Conservation (phyloP, 202 grass and related monocot genomes). For the Elaeis oleifera region DNA sequence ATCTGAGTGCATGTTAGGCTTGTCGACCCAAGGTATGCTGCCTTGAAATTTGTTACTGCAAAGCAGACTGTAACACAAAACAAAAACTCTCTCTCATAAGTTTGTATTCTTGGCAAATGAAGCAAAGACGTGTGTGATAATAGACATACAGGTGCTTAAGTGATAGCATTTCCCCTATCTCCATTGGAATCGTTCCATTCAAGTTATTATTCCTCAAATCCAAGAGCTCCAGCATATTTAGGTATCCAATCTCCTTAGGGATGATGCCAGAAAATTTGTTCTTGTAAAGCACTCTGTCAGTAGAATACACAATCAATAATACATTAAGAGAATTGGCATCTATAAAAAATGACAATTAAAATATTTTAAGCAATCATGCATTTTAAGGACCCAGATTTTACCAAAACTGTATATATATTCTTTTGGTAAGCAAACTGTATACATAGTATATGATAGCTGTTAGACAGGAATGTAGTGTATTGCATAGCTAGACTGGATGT, state of each 20-base stretch:
- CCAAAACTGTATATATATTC: no score
- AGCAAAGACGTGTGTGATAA: constrained; percentile 19
- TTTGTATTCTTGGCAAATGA: constrained; percentile 15
- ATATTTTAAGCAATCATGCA: no score
- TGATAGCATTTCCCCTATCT: constrained; percentile 74
- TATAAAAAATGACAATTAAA: no score
- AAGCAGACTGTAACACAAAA: constrained; percentile 65
- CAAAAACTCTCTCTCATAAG: constrained; percentile 1
- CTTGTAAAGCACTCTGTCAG: constrained; percentile 60
- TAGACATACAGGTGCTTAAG: constrained; percentile 77
- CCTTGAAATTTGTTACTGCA: constrained; percentile 61
- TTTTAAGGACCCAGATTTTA: no score
- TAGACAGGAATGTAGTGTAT: no score
- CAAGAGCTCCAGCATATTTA: constrained; percentile 67
- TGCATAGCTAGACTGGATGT: no score
- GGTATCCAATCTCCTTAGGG: constrained; percentile 66
- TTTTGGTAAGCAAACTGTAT: no score
- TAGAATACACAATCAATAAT: constrained; percentile 1
- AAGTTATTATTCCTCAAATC: constrained; percentile 81
- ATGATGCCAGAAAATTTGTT: constrained; percentile 75
- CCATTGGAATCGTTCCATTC: constrained; percentile 65
- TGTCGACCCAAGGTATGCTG: constrained; percentile 33
- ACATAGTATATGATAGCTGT: no score
- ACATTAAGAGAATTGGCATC: no score
- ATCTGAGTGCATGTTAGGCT: constrained; percentile 34